These are phyloP conservation scores for Blastomyces gilchristii DNA, from an alignment of 2,329 filamentous ascomycete species.

Conservation along the genomic window DNA sequence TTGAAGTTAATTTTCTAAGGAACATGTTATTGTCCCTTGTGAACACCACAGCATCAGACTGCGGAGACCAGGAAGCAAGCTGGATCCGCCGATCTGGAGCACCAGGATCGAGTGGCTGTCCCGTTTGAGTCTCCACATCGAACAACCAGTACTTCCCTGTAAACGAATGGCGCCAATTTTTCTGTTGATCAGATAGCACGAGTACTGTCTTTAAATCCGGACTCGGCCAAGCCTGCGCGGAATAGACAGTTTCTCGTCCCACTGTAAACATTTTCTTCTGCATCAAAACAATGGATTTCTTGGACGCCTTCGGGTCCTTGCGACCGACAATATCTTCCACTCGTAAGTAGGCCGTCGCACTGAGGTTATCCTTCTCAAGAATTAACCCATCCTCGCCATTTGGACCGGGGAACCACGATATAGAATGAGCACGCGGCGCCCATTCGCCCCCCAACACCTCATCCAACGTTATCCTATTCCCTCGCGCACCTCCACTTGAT, in stretches of 20 bases:
- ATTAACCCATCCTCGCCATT: constrained; percentile 62
- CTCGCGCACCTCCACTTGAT: constrained; percentile 6
- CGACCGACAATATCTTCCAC: constrained; percentile 71
- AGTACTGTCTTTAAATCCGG: constrained; percentile 77
- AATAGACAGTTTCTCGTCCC: constrained; percentile 45
- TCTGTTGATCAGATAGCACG: constrained; percentile 59
- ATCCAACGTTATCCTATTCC: constrained; percentile 25
- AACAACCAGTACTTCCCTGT: constrained; percentile 85
- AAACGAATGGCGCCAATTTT: constrained; percentile 84
- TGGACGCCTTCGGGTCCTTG: constrained; percentile 30
- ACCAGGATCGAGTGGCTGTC: constrained; percentile 64
- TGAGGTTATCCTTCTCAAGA: constrained; percentile 54
- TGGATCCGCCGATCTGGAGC: constrained; percentile 60
- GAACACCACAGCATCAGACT: constrained; percentile 78
- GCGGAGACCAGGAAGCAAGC: constrained; percentile 80
- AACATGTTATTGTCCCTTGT: constrained; percentile 86
- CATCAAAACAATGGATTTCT: constrained; percentile 62
- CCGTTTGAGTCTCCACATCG: constrained; percentile 70
- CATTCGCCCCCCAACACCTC: constrained; percentile 23
- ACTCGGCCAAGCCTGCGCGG: constrained; percentile 61
- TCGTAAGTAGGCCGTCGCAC: constrained; percentile 53
- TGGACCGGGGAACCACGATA: constrained; percentile 41
- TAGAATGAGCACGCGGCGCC: constrained; percentile 28
- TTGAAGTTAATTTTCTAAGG: constrained; percentile 55
- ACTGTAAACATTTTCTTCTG: constrained; percentile 54